Evolutionary conservation across 768 basidiomycete genomes (phyloP), one percentile per base, ranked within the genome.

Genomic region (Leucocoprinus leucothites): DNA sequence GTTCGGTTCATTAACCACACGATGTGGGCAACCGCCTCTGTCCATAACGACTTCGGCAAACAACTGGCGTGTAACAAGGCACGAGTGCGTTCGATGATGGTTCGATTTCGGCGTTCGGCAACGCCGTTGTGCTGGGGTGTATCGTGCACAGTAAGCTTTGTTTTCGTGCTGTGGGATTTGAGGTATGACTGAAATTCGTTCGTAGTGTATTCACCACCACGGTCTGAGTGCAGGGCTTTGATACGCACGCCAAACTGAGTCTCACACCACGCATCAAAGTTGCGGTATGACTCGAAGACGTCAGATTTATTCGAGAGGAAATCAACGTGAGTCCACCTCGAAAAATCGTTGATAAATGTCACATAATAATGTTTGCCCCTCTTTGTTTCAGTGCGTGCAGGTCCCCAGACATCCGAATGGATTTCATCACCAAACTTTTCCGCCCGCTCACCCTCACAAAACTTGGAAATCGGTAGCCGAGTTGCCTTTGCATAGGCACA

Each of bases 121-220:
- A 79, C 59, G 0, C 79, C 75, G 52, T 80, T 81, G 38, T 79
- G 67, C 49, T 74, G 63, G 0, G 72, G 77, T 0, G 73, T 75
- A 56, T 81, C 67, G 18, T 75, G 73, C 0, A 71, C 63, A 1
- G 74, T 79, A 1, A 72, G 61, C 46, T 73, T 65, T 11, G 67
- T 68, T 3, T 54, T 24, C 0, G 74, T 82, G 0, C 82, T 81
- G 7, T 69, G 62, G 0, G 51, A 47, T 1, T 68, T 60, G 0
- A 77, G 64, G 45, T 73, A 64, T 0, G 48, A 1, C 2, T 57
- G 58, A 25, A 82, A 71, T 6, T 68, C 66, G 0, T 69, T 61
- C 6, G 67, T 68, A n/a, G 69, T 55, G 45, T 76, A 80, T 50
- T 82, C 72, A 2, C 77, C 74, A 1, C 80, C 76, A 8, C 64